These are phyloP conservation scores for Rhododendron williamsianum DNA, from an alignment of 148 eudicot genomes.

Conservation along the genomic window DNA sequence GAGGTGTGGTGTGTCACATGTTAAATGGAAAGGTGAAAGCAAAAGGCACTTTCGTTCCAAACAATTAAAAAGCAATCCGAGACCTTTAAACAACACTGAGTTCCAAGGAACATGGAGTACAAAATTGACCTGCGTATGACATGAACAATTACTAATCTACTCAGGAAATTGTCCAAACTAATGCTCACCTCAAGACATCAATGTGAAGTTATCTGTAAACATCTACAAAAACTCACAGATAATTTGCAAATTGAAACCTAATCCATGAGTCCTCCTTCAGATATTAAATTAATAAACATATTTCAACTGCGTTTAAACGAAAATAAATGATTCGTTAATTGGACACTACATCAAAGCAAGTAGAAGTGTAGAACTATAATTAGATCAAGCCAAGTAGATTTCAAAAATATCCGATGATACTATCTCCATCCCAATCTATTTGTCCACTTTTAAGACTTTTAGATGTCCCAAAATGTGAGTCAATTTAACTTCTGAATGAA, in stretches of 20 bases:
- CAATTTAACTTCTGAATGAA: background rate
- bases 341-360: background rate
- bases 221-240: background rate
- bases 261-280: background rate
- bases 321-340: background rate
- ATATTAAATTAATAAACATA: too few relatives aligned
- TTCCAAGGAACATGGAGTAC: background rate
- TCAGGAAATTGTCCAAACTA: background rate
- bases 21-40: background rate
- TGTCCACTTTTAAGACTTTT: background rate
- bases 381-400: background rate
- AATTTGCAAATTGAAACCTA: background rate
- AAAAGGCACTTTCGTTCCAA: background rate
- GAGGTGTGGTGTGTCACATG: background rate
- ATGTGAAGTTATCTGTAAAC: background rate
- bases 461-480: background rate
- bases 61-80: background rate
- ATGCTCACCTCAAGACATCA: background rate
- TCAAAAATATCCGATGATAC: background rate
- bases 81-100: background rate
- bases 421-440: background rate
- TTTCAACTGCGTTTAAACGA: background rate
- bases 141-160: background rate
- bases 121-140: background rate
- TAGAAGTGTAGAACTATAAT: background rate